A percentile compares a stretch with the other conserved stretches of the same genome.
phyloP scores from a whole-genome alignment of 2,329 filamentous ascomycete species.

The Diplocarpon mali region DNA sequence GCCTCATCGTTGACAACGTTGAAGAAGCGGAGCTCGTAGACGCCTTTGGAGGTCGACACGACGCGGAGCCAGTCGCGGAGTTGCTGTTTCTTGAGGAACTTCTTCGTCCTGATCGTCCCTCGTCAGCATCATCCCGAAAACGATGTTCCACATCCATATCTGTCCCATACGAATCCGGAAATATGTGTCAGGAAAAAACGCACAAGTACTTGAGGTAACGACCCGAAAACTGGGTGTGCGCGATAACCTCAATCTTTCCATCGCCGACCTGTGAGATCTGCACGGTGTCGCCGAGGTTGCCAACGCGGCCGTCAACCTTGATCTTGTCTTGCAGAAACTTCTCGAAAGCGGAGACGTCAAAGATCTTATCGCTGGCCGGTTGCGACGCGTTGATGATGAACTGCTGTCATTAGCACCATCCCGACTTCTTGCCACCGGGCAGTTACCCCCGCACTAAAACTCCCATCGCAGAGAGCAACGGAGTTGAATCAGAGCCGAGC shows the following conservation, averaged over 20 bases:
- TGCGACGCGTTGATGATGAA: constrained; percentile 99
- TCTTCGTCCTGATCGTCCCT: constrained; percentile 71
- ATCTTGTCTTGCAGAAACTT: constrained; percentile 99
- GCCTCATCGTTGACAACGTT: constrained; percentile 98
- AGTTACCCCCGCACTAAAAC: not conserved
- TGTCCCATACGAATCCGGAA: not conserved
- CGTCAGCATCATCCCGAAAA: not conserved
- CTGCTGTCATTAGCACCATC: constrained; percentile 34
- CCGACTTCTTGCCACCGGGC: not conserved
- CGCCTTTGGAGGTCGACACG: constrained; percentile 93
- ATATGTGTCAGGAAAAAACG: constrained; percentile 29
- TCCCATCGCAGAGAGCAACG: not conserved
- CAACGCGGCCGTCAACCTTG: constrained; percentile 98
- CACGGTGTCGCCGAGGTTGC: constrained; percentile 92
- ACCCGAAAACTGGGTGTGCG: constrained; percentile 96
- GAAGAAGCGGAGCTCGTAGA: constrained; percentile 99
- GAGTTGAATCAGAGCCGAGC: not conserved
- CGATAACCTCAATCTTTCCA: constrained; percentile 95
- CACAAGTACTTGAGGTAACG: constrained; percentile 99
- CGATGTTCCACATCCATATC: not conserved
- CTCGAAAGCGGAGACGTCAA: constrained; percentile 96
- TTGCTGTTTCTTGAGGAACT: constrained; percentile 99
- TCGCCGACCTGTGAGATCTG: constrained; percentile 84
- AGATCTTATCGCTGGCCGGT: constrained; percentile 99
- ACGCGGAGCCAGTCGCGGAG: constrained; percentile 99